Evolutionary conservation across 208 protist species (phyloP), one percentile per base, ranked within the genome.

Genomic region (Crithidia bombi): DNA sequence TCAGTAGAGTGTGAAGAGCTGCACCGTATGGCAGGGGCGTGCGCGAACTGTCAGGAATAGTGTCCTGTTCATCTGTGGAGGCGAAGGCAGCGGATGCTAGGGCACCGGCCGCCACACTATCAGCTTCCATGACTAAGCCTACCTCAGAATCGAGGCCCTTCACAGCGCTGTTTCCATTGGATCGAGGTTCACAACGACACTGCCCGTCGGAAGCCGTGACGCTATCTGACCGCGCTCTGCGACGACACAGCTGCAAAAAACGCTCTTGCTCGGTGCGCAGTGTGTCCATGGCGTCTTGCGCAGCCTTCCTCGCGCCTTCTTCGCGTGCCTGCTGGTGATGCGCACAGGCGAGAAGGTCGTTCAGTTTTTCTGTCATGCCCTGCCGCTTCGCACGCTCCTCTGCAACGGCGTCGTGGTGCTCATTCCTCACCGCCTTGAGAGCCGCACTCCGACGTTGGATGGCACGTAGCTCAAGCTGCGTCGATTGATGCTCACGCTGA

Each of bases 401-500:
- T 2, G n/a, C 23, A 19, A 72, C 65, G 23, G 30, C n/a, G 21
- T 0, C 23, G 11, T 73, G 50, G 14, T 65, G 65, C 15, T 38
- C 35, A 3, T 73, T n/a, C 21, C 65, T 11, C 26, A 46, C 35
- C 15, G 49, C 43, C 39, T 44, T 38, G 46, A 70, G 35, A 23
- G 14, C 1, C 55, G 65, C 70, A 15, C 54, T 65, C 26, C 70
- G 63, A 4, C 21, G 33, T 17, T 76, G 70, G 23, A 65, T 50
- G 23, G 54, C 63, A 15, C 70, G 62, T 28, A 76, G 55, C 17
- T 76, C 63, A 6, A 54, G 41, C 33, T 76, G 55, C 1, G 63
- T 70, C 15, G 36, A 17, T 10, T 64, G 62, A 35, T 76, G 70
- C 44, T 76, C 55, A 17, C 52, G 51, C 38, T 82, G 77, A 30